Conservation (phyloP, 805 yeast genomes). For the Hagleromyces aurorensis region DNA sequence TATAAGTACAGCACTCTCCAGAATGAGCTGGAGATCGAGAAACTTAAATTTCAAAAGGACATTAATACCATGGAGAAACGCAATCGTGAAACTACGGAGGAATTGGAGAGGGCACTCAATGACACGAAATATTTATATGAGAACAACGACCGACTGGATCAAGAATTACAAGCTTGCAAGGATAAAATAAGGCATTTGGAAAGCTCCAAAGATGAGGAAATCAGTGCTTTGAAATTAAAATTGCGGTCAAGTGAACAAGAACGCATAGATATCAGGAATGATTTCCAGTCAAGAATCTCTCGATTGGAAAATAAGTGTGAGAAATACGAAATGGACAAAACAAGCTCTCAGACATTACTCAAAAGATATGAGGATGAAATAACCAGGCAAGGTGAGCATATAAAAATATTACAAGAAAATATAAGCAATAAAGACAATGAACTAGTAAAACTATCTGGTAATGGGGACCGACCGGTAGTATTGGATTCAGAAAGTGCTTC, state of each 20-base stretch:
- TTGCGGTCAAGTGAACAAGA: conserved; percentile 23
- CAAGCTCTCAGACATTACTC: conserved; percentile 15
- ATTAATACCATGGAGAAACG: conserved; percentile 22
- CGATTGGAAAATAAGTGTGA: conserved; percentile 13
- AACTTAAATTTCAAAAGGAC: conserved; percentile 19
- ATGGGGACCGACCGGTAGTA: no score
- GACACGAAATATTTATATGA: conserved; percentile 33
- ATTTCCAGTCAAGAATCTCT: conserved; percentile 22
- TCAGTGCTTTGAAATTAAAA: conserved; percentile 34
- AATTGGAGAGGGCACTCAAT: conserved; percentile 27
- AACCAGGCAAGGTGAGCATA: conserved; percentile 15
- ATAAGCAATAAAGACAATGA: conserved; percentile 21
- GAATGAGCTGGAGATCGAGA: conserved; percentile 33
- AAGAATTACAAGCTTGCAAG: conserved; percentile 18
- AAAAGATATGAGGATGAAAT: conserved; percentile 23
- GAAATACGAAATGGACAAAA: conserved; percentile 12
- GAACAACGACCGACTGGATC: conserved; percentile 22
- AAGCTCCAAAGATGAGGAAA: conserved; percentile 19
- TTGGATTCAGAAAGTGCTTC: conserved; percentile 29
- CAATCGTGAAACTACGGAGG: conserved; percentile 28
- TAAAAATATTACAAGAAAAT: conserved; percentile 15
- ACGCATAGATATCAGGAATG: conserved; percentile 33
- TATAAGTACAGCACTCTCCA: conserved; percentile 34
- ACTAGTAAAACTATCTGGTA: conserved; percentile 21
- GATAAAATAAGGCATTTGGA: conserved; percentile 17